A percentile compares a stretch with the other conserved stretches of the same genome.
Conservation (phyloP, 352 stramenopile genomes). For the Phytophthora multivora region DNA sequence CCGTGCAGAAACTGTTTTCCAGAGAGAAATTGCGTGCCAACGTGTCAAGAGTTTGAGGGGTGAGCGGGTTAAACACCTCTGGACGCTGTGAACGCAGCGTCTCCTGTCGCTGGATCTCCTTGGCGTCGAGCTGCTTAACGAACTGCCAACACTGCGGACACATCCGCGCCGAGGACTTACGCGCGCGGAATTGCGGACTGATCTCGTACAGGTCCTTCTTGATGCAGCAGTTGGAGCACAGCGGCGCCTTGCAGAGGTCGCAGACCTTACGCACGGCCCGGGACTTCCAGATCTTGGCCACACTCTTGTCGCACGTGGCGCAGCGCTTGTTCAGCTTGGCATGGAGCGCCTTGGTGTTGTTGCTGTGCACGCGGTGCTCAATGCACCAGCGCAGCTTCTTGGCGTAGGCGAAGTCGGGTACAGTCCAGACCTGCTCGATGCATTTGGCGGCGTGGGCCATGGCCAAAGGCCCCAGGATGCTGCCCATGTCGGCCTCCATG, state of each 20-base stretch:
- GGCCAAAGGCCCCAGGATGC: conserved; percentile 30
- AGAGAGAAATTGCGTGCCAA: conserved; percentile 39
- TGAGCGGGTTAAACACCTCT: conserved; percentile 30
- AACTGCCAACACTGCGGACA: conserved; percentile 35
- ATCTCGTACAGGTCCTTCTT: conserved; percentile 35
- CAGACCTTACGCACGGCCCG: conserved; percentile 22
- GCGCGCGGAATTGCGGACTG: conserved; percentile 29
- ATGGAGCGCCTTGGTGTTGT: conserved; percentile 27
- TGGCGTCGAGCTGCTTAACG: conserved; percentile 30
- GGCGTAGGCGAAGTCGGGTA: conserved; percentile 36
- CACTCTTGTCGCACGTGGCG: conserved; percentile 19
- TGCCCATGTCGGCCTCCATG: conserved; percentile 44
- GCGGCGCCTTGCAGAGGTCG: conserved; percentile 30
- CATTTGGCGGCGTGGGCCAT: conserved; percentile 41
- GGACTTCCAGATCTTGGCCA: conserved; percentile 23
- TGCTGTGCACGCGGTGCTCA: conserved; percentile 30
- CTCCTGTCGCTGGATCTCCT: conserved; percentile 34
- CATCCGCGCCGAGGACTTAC: conserved; percentile 31
- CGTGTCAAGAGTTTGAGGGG: conserved; percentile 29
- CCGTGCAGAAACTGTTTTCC: conserved; percentile 37
- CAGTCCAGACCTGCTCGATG: conserved; percentile 41
- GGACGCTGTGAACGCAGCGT: conserved; percentile 24
- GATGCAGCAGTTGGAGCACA: conserved; percentile 36
- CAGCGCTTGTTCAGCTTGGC: conserved; percentile 34
- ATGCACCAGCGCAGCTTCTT: conserved; percentile 47